These are phyloP conservation scores for Sphenostylis stenocarpa DNA, from an alignment of 306 rosid genomes.

Conservation along the genomic window DNA sequence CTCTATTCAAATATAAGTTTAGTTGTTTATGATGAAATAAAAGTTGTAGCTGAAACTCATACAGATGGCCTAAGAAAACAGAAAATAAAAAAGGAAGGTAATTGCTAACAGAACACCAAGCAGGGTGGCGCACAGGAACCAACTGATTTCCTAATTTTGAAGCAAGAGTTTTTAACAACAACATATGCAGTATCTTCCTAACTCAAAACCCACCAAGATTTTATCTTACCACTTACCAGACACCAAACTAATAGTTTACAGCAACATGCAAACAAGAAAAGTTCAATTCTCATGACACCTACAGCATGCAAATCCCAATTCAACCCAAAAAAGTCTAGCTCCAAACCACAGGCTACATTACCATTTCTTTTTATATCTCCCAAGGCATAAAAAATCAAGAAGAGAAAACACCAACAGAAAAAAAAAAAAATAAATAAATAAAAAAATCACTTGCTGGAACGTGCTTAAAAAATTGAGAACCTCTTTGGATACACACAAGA, in stretches of 20 bases:
- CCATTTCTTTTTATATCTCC: neutral
- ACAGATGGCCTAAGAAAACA: neutral
- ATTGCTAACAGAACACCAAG: neutral
- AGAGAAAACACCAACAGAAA: neutral
- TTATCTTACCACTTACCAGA: constrained; percentile 12
- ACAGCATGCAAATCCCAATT: constrained; percentile 15
- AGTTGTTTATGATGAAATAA: neutral
- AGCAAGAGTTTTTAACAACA: neutral
- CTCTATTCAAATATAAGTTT: neutral
- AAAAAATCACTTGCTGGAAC: neutral
- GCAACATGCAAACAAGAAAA: constrained; percentile 22
- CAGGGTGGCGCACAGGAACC: neutral
- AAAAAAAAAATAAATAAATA: too few species aligned
- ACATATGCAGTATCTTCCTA: neutral
- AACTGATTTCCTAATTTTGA: neutral
- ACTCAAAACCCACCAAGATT: constrained; percentile 15
- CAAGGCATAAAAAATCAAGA: neutral
- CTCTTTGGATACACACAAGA: neutral
- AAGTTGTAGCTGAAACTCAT: neutral
- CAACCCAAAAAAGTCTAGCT: neutral
- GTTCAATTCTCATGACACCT: constrained; percentile 21
- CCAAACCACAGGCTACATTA: neutral
- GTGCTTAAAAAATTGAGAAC: neutral
- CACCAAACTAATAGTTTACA: neutral
- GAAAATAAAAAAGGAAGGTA: neutral